Percentiles rank a stretch among this genome's conserved stretches.
Evolutionary conservation across 1,284 basidiomycete genomes (phyloP).

Genomic region (Rhodofomes roseus): DNA sequence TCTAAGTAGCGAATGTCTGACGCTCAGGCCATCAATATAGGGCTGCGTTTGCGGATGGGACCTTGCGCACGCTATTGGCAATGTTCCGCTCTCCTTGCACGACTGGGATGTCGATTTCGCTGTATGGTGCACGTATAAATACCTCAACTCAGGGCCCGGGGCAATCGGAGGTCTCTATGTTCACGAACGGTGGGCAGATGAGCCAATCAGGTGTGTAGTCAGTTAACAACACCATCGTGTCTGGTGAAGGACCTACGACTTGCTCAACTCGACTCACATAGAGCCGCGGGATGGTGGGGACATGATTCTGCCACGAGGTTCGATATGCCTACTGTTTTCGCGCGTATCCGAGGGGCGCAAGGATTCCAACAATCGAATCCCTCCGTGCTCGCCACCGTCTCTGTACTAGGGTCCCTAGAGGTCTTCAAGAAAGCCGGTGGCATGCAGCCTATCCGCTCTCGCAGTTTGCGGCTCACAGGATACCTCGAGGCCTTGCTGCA

Average conservation of each 20-base stretch:
- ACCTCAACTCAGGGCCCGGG: constrained; percentile 94
- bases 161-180: constrained; percentile 93
- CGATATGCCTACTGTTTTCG: constrained; percentile 83
- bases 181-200: constrained; percentile 76
- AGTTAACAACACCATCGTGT: neutral
- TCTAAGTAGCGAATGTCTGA: neutral
- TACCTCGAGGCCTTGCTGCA: constrained; percentile 66
- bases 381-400: constrained; percentile 73
- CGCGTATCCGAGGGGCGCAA: constrained; percentile 84
- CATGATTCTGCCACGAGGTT: constrained; percentile 88
- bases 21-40: constrained; percentile 32
- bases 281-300: constrained; percentile 97
- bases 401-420: constrained; percentile 79
- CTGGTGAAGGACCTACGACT: neutral
- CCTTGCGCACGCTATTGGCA: constrained; percentile 93
- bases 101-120: constrained; percentile 97
- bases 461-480: constrained; percentile 69
- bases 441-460: constrained; percentile 64
- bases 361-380: constrained; percentile 97
- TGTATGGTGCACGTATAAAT: constrained; percentile 98
- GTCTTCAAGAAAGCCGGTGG: constrained; percentile 78
- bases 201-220: constrained; percentile 25
- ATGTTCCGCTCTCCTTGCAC: constrained; percentile 86
- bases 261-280: constrained; percentile 32
- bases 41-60: constrained; percentile 95